These are phyloP conservation scores for Agroathelia rolfsii DNA, from an alignment of 1,284 basidiomycete genomes.

Conservation along the genomic window DNA sequence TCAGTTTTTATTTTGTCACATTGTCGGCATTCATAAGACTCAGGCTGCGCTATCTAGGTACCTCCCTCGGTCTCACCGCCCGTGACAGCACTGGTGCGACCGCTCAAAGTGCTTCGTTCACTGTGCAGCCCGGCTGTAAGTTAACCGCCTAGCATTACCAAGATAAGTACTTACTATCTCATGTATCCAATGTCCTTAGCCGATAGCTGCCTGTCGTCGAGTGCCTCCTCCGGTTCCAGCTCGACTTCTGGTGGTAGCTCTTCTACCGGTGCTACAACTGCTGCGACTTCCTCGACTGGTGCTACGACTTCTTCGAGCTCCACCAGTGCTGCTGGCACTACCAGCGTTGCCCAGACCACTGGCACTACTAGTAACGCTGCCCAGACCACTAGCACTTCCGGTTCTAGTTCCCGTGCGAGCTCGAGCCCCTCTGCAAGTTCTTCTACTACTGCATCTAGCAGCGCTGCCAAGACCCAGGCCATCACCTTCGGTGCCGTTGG, in stretches of 20 bases:
- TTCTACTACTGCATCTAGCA: conserved; percentile 13
- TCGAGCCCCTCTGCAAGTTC: conserved; percentile 11
- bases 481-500: conserved; percentile 32
- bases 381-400: conserved; percentile 11
- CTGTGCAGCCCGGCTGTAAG: conserved; percentile 37
- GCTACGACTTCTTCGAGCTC: conserved; percentile 11
- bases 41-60: conserved; percentile 23
- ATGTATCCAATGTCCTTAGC: conserved; percentile 7
- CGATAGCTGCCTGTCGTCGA: too few species aligned
- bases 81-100: conserved; percentile 39
- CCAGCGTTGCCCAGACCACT: conserved; percentile 7
- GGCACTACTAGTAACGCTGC: conserved; percentile 12
- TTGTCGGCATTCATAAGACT: conserved; percentile 1
- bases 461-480: conserved; percentile 23
- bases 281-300: conserved; percentile 9
- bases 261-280: conserved; percentile 8
- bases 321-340: conserved; percentile 7
- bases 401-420: conserved; percentile 9
- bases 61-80: conserved; percentile 37
- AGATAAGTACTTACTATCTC: conserved; percentile 10
- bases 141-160: conserved; percentile 5
- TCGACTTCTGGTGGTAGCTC: conserved; percentile 5
- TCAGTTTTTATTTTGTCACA: conserved; percentile 12
- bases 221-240: too few species aligned
- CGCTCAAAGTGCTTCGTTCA: conserved; percentile 41